Base-by-base conservation (phyloP, 768 basidiomycete genomes). In the Suillus cothurnatus region DNA sequence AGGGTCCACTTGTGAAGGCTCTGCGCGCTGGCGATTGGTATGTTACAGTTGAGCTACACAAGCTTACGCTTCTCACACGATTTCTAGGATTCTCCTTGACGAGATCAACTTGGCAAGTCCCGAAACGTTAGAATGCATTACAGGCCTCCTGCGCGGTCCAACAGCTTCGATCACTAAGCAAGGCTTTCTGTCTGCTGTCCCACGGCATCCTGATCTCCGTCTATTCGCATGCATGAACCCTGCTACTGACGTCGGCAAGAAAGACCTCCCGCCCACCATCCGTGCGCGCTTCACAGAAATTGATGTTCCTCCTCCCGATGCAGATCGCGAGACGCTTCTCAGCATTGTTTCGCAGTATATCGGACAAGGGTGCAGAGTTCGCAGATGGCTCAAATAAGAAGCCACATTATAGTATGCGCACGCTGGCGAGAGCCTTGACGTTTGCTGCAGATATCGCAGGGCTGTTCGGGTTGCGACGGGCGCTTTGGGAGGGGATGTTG, bases 141-240 rank as follows among this genome's bases (percentile, higher is more conserved):
- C 95, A 6, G 85, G 88, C n/a, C 82, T 99, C 9, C 84, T 99
- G 21, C 91, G 93, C 66, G 86, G 89, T n/a, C 86, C 94, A 1
- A 87, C 86, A 9, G 88, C 94, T 0, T 99, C 97, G 1, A 90
- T 99, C 69, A 93, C 95, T 0, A 97, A 99, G 73, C 88, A 95
- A 74, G 97, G 96, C 1, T 91, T 93, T 14, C 78, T 98, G 62
- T 93, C 95, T 70, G 91, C 93, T 2, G 84, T 99, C 34, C 89
- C 90, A 58, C 91, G 97, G 0, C 97, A 99, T 75, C 88, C 94
- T 21, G 91, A 97, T 71, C 99, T 99, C 81, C 92, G 97, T 23
- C 83, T 99, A 6, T 99, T 99, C 72, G 95, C 95, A 5, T 99
- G 97, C 75, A 99, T 99, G 97, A 99, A 99, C 73, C 97, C 97